Evolutionary conservation across 805 yeast genomes (phyloP), one percentile per base, ranked within the genome.

Genomic region (Metschnikowia cubensis): DNA sequence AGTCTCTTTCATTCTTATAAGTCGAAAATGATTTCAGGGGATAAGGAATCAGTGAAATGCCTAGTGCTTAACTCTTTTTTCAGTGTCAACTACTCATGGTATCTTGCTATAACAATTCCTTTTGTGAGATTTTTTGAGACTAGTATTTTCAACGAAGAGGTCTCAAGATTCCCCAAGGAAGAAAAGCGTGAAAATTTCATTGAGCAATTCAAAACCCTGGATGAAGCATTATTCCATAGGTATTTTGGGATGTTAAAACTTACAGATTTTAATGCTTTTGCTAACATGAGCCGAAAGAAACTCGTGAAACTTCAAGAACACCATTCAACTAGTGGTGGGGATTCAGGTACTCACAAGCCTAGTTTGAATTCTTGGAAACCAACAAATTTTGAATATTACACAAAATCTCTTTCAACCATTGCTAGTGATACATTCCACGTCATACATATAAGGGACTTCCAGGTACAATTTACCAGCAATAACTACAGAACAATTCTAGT

Each of bases 51-150:
- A 38, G 53, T 67, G 6, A 73, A 71, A 45, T 69, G 71, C 0
- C 55, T 74, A 35, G 46, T 65, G 13, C 72, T 56, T 56, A 74
- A 73, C 50, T 56, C 65, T 2, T 57, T 57, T 42, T 68, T 59
- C 54, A 68, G 74, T 50, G 56, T 64, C 8, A 69, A 68, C 50
- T 70, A 67, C 53, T 57, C 70, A 1, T 73, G 77, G 77, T 68
- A 62, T 47, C 52, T 72, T 43, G 66, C 75, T 0, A 49, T 68
- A 1, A 64, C 71, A 2, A 50, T 60, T 2, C 78, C 78, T 6
- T 74, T 71, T 55, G 58, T 70, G 5, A 54, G 69, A 32, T 63
- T 73, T 3, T 50, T 68, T 42, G 78, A 74, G 50, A 52, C 62
- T 48, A 67, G 64, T 49, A 52, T 65, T 1, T 62, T 63, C 42